Evolutionary conservation across 2,329 filamentous ascomycete species (phyloP).

Genomic region (Microsporum ferrugineum): DNA sequence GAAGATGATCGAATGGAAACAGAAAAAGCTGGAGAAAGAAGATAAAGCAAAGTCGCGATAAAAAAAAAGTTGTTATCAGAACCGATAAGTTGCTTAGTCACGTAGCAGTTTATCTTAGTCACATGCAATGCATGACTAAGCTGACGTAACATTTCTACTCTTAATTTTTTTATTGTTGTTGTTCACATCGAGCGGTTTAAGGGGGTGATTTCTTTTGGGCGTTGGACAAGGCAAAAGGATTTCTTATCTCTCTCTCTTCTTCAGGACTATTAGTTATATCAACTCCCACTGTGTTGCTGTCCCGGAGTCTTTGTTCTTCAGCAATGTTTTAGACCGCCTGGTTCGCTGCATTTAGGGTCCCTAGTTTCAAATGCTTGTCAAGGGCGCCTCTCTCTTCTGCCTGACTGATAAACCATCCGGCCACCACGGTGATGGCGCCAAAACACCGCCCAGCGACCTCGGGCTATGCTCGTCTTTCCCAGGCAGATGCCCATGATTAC

Average conservation of each 20-base stretch:
- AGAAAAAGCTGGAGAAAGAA: slow-evolving; percentile 18
- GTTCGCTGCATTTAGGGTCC: background rate
- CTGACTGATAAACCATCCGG: background rate
- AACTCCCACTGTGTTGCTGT: background rate
- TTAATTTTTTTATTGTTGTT: background rate
- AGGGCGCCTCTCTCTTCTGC: background rate
- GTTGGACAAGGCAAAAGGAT: background rate
- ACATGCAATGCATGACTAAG: background rate
- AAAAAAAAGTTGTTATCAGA: slow-evolving; percentile 2
- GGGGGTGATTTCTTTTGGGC: too few relatives aligned
- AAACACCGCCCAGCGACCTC: slow-evolving; percentile 57
- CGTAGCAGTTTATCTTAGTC: background rate
- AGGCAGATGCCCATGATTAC: slow-evolving; percentile 50
- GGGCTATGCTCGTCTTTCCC: slow-evolving; percentile 73
- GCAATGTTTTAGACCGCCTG: background rate
- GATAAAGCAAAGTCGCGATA: slow-evolving; percentile 12
- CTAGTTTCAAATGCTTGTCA: background rate
- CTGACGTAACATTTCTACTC: background rate
- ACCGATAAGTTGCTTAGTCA: slow-evolving; percentile 2
- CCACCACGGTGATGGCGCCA: slow-evolving; percentile 22
- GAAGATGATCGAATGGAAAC: background rate
- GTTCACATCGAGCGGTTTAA: background rate
- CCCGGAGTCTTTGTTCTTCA: background rate
- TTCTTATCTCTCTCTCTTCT: background rate
- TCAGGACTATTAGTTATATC: background rate